A percentile compares a stretch with the other conserved stretches of the same genome.
Evolutionary conservation across 176 grass and related monocot genomes (phyloP).

Genomic region (Oryza punctata): DNA sequence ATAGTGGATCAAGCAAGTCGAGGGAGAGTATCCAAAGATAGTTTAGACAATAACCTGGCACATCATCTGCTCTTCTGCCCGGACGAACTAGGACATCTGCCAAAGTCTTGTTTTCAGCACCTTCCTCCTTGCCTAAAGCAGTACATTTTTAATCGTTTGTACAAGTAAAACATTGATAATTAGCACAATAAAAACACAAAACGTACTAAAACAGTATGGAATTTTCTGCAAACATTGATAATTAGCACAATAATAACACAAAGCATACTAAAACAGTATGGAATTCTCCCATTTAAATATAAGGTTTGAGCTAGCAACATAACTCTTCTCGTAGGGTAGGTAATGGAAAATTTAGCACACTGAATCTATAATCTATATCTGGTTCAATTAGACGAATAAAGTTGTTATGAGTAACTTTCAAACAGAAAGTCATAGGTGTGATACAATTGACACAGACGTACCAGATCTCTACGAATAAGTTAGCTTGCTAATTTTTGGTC

Average conservation of each 20-base stretch:
- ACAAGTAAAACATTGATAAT: not conserved
- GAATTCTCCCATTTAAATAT: too few species aligned
- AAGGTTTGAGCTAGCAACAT: too few species aligned
- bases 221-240: not conserved
- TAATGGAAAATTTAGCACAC: too few species aligned
- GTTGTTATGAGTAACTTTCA: too few species aligned
- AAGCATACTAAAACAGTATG: not conserved
- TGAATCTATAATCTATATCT: too few species aligned
- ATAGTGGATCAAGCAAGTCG: not conserved
- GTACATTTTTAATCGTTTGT: conserved; percentile 14
- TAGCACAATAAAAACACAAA: not conserved
- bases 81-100: conserved; percentile 35
- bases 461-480: too few species aligned
- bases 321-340: too few species aligned
- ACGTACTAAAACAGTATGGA: not conserved
- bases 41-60: not conserved
- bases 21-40: not conserved
- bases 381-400: too few species aligned
- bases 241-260: not conserved
- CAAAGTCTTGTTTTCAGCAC: conserved; percentile 6
- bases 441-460: too few species aligned
- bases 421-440: too few species aligned
- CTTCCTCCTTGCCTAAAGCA: not conserved
- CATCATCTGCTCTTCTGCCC: conserved; percentile 18
- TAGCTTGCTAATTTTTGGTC: too few species aligned